These are phyloP conservation scores for Pterocarpus santalinus DNA, from an alignment of 306 rosid genomes.

Conservation along the genomic window DNA sequence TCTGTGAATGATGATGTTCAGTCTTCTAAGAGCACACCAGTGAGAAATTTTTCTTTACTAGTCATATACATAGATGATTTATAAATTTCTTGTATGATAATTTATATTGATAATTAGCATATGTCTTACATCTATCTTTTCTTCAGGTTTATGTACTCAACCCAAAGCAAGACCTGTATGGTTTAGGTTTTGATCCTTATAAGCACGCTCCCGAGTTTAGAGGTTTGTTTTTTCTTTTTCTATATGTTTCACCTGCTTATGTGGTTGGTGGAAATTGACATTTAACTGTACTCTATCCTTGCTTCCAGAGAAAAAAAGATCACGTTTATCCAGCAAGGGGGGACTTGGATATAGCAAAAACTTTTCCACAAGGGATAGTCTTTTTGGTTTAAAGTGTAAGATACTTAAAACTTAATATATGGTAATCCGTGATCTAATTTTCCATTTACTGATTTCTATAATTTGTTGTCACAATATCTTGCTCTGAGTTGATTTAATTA, in stretches of 20 bases:
- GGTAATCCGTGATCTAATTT: constrained; percentile 39
- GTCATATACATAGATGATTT: constrained; percentile 20
- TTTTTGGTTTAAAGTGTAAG: constrained; percentile 91
- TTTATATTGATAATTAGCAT: not conserved
- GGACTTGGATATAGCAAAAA: constrained; percentile 60
- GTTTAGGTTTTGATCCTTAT: constrained; percentile 98
- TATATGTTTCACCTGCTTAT: constrained; percentile 18
- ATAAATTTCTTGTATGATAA: constrained; percentile 27
- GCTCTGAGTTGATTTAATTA: constrained; percentile 39
- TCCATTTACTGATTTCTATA: constrained; percentile 32
- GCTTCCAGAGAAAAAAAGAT: constrained; percentile 75
- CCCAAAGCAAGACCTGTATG: constrained; percentile 91
- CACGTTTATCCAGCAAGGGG: constrained; percentile 61
- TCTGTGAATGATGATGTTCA: constrained; percentile 60
- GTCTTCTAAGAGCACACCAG: constrained; percentile 77
- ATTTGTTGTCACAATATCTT: constrained; percentile 48
- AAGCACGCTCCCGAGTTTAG: constrained; percentile 98
- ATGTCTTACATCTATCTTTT: constrained; percentile 43
- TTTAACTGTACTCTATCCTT: constrained; percentile 15
- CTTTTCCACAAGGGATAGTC: constrained; percentile 61
- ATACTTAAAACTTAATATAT: constrained; percentile 41
- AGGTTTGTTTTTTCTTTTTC: constrained; percentile 60
- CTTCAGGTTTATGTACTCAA: constrained; percentile 76
- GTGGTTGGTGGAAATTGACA: constrained; percentile 34
- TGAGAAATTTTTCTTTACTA: constrained; percentile 54